Conservation (phyloP, 148 eudicot species). For the Beta vulgaris region DNA sequence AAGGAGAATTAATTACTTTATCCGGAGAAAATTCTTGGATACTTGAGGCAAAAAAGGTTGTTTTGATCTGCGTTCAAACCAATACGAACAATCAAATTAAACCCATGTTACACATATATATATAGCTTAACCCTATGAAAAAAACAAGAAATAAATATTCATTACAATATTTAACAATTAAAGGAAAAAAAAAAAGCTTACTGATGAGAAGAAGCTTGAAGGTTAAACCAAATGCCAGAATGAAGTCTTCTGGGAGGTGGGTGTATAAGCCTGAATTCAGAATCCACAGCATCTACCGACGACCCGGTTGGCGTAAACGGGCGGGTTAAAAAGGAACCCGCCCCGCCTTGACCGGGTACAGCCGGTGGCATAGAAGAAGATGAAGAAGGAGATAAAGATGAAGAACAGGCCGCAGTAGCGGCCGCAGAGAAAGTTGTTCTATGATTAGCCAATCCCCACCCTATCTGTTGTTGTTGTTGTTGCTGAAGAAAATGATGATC, state of each 20-base stretch:
- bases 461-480: neutral
- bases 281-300: slow-evolving; percentile 14
- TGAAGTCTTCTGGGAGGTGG: slow-evolving; percentile 74
- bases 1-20: slow-evolving; percentile 44
- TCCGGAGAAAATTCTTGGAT: slow-evolving; percentile 76
- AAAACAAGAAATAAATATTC: neutral
- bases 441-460: slow-evolving; percentile 11
- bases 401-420: neutral
- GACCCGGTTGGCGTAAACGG: slow-evolving; percentile 4
- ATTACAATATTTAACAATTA: no score
- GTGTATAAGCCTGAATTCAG: slow-evolving; percentile 47
- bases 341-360: neutral
- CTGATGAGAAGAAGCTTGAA: slow-evolving; percentile 68
- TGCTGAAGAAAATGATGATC: neutral
- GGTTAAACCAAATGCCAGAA: slow-evolving; percentile 78
- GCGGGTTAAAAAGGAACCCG: neutral
- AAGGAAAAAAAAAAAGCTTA: slow-evolving; percentile 36
- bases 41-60: slow-evolving; percentile 78
- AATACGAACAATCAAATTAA: neutral
- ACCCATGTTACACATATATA: no score
- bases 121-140: neutral
- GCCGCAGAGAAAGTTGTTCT: neutral
- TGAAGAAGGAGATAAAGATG: neutral
- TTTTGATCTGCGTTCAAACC: slow-evolving; percentile 46
- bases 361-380: neutral